phyloP scores from a whole-genome alignment of 1,284 basidiomycete species.

The Ustilago lituana region DNA sequence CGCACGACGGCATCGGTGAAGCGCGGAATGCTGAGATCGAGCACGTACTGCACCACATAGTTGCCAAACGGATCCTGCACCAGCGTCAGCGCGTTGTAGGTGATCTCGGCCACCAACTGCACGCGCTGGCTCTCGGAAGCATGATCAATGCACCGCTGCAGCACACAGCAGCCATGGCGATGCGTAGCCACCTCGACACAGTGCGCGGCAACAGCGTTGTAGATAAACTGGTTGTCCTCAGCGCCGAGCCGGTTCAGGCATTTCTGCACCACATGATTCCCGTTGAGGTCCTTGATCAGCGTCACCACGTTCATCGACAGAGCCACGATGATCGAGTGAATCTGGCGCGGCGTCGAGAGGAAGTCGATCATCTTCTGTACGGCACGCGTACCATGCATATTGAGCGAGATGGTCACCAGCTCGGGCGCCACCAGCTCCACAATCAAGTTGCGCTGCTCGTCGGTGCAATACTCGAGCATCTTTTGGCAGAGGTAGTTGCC shows the following conservation, averaged over 20 bases:
- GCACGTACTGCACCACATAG: slow-evolving; percentile 95
- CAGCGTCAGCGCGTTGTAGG: slow-evolving; percentile 94
- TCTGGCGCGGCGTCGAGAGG: slow-evolving; percentile 76
- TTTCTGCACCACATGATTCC: slow-evolving; percentile 99
- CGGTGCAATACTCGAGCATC: slow-evolving; percentile 94
- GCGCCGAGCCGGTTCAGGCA: slow-evolving; percentile 96
- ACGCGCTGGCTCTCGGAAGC: slow-evolving; percentile 93
- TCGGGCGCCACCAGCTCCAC: slow-evolving; percentile 98
- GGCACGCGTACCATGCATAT: slow-evolving; percentile 99
- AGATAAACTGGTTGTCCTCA: slow-evolving; percentile 99
- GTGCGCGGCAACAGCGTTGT: slow-evolving; percentile 98
- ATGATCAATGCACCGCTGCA: slow-evolving; percentile 98
- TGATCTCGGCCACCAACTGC: slow-evolving; percentile 98
- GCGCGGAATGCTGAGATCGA: slow-evolving; percentile 96
- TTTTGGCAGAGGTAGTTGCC: slow-evolving; percentile 99
- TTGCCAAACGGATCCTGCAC: slow-evolving; percentile 99
- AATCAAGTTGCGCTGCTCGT: slow-evolving; percentile 95
- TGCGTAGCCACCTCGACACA: slow-evolving; percentile 99
- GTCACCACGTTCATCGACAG: slow-evolving; percentile 97
- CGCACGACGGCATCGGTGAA: slow-evolving; percentile 98
- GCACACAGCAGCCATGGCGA: slow-evolving; percentile 97
- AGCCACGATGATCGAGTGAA: slow-evolving; percentile 95
- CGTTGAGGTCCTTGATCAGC: slow-evolving; percentile 99
- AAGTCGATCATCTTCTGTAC: slow-evolving; percentile 99
- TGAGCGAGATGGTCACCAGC: slow-evolving; percentile 95